Evolutionary conservation across 2,329 filamentous ascomycete genomes (phyloP), one percentile per base, ranked within the genome.

Genomic region (Curvularia eragrostidis): DNA sequence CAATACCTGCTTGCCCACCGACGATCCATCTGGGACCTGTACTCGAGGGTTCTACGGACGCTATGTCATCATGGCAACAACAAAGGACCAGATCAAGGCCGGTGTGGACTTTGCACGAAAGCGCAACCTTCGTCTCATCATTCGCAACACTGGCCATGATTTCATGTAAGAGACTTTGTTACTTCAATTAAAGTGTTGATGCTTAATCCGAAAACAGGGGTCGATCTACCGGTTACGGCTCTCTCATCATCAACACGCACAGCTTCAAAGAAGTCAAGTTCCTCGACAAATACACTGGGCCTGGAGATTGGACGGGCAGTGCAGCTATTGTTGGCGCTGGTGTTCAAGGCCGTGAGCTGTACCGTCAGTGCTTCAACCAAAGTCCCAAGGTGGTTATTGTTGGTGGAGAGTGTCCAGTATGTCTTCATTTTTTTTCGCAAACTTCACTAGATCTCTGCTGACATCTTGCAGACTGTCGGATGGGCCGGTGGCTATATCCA

Each of bases 401-500:
- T 28, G 75, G 75, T 46, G 75, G 75, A 59, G 73, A 76, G 39
- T 77, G 74, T 48, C 73, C 74, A 7, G 71, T 74, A 65, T 32
- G 66, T 61, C 32, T 38, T 4, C 12, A 19, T 8, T 10, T 4
- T 7, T 7, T 23, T 15, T 18, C 28, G 2, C 12, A 3, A 6
- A 13, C 9, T 10, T 6, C n/a, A n/a, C 15, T 15, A n/a, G 15
- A 42, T 48, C 13, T 41, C 13, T 30, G 52, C 65, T 61, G 54
- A 61, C 24, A 2, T 28, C 13, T 12, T 5, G 12, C 21, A 73
- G 69, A 75, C 75, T 51, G 76, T 79, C 21, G 75, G 75, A 23
- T 75, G 76, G 59, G 76, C 66, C 9, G 79, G 78, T n/a, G 79
- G 79, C 1, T 81, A 79, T 56, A 72, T 77, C 23, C 76, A 78